A percentile compares a stretch with the other conserved stretches of the same genome.
Evolutionary conservation across 2,329 filamentous ascomycete genomes (phyloP).

Genomic region (Botrytis porri): DNA sequence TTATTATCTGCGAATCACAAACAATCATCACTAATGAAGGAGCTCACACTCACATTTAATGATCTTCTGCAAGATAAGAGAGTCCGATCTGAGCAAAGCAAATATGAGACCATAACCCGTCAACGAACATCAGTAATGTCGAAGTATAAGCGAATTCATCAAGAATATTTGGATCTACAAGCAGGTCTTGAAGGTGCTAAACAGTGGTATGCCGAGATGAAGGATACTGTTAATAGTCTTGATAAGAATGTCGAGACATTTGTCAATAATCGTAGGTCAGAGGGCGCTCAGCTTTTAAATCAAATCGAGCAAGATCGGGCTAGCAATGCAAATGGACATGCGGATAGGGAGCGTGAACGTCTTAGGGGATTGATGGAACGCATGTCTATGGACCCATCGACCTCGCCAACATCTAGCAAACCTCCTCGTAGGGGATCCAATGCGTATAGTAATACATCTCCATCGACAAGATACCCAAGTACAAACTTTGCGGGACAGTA

Average conservation of each 20-base stretch:
- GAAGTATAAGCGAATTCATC: conserved; percentile 86
- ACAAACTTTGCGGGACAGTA: conserved; percentile 57
- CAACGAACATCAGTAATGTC: conserved; percentile 78
- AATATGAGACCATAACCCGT: conserved; percentile 84
- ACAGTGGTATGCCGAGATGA: conserved; percentile 94
- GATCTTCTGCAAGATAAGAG: conserved; percentile 88
- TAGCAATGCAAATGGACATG: conserved; percentile 35
- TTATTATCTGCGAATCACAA: conserved; percentile 93
- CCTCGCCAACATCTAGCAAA: conserved; percentile 43
- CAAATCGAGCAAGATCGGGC: conserved; percentile 57
- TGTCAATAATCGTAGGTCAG: conserved; percentile 87
- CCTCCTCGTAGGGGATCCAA: conserved; percentile 37
- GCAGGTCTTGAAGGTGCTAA: conserved; percentile 85
- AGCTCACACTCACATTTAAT: conserved; percentile 84
- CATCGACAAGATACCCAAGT: conserved; percentile 50
- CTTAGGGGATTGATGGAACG: conserved; percentile 90
- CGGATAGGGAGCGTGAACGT: conserved; percentile 82
- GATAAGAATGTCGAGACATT: conserved; percentile 97
- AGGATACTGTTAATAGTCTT: conserved; percentile 85
- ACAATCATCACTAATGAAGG: conserved; percentile 90
- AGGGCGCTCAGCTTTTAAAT: conserved; percentile 83
- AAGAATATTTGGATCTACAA: conserved; percentile 86
- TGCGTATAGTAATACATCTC: conserved; percentile 40
- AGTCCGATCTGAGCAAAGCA: conserved; percentile 89
- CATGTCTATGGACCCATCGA: conserved; percentile 76